These are phyloP conservation scores for Lobulomyces angularis DNA, from an alignment of 192 early-diverging fungal genomes.

Conservation along the genomic window DNA sequence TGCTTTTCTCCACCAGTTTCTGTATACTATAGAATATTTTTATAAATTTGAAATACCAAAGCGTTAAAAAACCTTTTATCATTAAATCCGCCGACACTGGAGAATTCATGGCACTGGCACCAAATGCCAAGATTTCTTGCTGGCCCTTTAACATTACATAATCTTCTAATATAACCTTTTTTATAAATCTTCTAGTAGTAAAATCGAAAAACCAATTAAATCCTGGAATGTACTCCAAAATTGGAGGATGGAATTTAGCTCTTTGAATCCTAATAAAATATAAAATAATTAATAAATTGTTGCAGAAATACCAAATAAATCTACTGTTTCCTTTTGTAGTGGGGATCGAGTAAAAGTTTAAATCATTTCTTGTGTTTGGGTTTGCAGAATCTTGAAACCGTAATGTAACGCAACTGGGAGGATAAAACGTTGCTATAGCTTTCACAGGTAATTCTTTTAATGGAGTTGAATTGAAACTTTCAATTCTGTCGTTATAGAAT, in stretches of 20 bases:
- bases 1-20: slow-evolving; percentile 19
- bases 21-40: too few species aligned
- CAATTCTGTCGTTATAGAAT: slow-evolving; percentile 9
- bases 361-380: slow-evolving; percentile 8
- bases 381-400: slow-evolving; percentile 5
- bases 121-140: slow-evolving; percentile 6
- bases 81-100: slow-evolving; percentile 15
- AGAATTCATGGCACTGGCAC: slow-evolving; percentile 20
- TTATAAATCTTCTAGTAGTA: too few species aligned
- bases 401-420: slow-evolving; percentile 6
- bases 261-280: too few species aligned
- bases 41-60: too few species aligned
- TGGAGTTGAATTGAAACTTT: slow-evolving; percentile 6
- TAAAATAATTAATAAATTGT: too few species aligned
- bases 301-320: slow-evolving; percentile 23
- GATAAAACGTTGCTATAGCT: slow-evolving; percentile 10
- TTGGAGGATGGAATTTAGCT: too few species aligned
- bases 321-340: slow-evolving; percentile 19
- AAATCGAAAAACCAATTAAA: too few species aligned
- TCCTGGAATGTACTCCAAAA: too few species aligned
- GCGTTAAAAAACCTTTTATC: too few species aligned
- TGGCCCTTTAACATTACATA: slow-evolving; percentile 21
- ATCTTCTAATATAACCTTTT: slow-evolving; percentile 21
- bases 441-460: slow-evolving; percentile 8
- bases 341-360: slow-evolving; percentile 20